Evolutionary conservation across 129 eudicot species (phyloP), one percentile per base, ranked within the genome.

Genomic region (Chrysanthemum seticuspe): DNA sequence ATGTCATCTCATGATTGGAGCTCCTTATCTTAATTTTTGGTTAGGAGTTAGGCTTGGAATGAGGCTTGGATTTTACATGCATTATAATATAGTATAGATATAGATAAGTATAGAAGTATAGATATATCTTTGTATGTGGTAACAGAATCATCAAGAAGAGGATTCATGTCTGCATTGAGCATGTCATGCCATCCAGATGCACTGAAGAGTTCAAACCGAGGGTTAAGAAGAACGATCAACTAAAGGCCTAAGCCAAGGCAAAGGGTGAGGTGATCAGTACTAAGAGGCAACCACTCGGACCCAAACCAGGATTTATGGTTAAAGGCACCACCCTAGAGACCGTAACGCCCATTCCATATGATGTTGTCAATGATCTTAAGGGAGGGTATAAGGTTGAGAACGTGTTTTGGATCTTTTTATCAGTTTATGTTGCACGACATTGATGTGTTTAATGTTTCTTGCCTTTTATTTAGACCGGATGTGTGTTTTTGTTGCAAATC

Each of bases 291-390:
- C 96, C 96, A 6, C 76, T 79, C 56, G 96, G 94, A 21, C 97
- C 97, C 5, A 92, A 92, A 27, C 96, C 97, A 0, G 96, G 97
- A 5, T 92, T 92, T 70, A 84, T 92, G 96, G 97, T 89, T 10
- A 94, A 81, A 80, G 97, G 96, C 6, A 80, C 87, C 0, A 92
- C 96, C 0, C 62, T 92, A 64, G 96, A 92, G 83, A 92, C 97
- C 0, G 97, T 92, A 55, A 92, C 97, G 8, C 97, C 96, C 23
- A 92, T 92, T 65, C 97, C 97, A 0, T 92, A 92, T 65, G 97
- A 92, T 81, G 97, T 92, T 13, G 96, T 89, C 74, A 92, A 89
- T 60, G 97, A 92, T 82, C 96, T 92, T 79, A 92, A 92, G 85
- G 97, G 96, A 29, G 96, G 96, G 15, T 92, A 92, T 78, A 88